Base-by-base conservation (phyloP, 345 rosid species). In the Gossypium bickii region DNA sequence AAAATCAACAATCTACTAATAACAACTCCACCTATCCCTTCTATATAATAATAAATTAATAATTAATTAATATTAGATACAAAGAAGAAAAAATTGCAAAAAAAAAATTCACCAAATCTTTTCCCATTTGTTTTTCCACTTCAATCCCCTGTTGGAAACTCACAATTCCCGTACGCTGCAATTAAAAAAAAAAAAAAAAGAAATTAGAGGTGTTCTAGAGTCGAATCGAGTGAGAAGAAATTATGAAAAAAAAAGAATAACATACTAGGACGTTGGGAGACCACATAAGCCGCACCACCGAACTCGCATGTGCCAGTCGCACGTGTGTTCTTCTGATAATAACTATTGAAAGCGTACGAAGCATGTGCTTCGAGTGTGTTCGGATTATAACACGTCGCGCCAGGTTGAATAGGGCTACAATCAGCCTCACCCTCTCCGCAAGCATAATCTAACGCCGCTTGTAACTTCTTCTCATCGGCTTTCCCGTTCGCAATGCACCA, bases 371-470 rank as follows among this genome's bases (percentile, higher is more conserved):
- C 92, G 0, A 91, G 55, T 1, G 90, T 78, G 49, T 87, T 81
- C 0, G 98, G 97, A 58, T 78, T 27, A 11, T 83, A 91, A 70
- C 99, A 94, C 74, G 89, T 80, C 63, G 93, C 84, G 12, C 89
- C 97, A 0, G 78, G 82, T 44, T 94, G 98, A 63, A 94, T 92
- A 80, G 91, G 85, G 45, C 84, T 82, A 84, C 98, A 94, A 34
- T 92, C 98, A 43, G 98, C 98, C 16, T 85, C 89, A 63, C 98
- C 98, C 76, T 89, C 88, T 0, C 98, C 97, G 15, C 98, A 93
- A 9, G 98, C 94, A 67, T 83, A 94, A 74, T 92, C 91, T 4
- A 92, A 77, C n/a, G 85, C 96, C 9, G 56, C 86, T 80, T 94
- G 90, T 5, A 94, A 78, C 83, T 81, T 91, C 72, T 80, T 77